These are phyloP conservation scores for Penicillium sclerotigenum DNA, from an alignment of 2,329 filamentous ascomycete genomes.

Conservation along the genomic window DNA sequence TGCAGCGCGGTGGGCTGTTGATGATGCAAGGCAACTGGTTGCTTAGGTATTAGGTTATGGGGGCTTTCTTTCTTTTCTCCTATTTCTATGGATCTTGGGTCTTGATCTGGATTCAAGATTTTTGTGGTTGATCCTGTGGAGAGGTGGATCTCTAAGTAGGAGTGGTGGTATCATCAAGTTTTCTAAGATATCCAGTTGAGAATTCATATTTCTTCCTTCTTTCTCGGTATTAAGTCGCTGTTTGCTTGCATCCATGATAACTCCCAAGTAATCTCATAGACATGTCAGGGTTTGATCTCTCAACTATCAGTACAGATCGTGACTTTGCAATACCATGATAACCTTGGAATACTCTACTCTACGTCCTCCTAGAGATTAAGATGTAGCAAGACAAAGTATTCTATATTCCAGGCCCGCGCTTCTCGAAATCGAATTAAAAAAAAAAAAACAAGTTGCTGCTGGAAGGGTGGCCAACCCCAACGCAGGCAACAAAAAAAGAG, in stretches of 20 bases:
- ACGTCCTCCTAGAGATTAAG: not conserved
- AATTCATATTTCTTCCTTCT: not conserved
- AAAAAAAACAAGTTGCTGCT: not conserved
- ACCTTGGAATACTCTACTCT: not conserved
- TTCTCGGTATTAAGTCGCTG: not conserved
- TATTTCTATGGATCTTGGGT: not conserved
- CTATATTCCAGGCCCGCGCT: not conserved
- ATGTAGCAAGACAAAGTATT: not conserved
- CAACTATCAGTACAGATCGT: not conserved
- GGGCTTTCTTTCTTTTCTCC: not conserved
- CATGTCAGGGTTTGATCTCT: not conserved
- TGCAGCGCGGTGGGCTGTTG: constrained; percentile 75
- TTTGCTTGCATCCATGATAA: not conserved
- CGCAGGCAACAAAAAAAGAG: not conserved
- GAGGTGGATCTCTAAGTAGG: not conserved
- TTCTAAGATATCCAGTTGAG: constrained; percentile 6
- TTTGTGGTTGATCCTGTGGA: not conserved
- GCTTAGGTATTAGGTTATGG: constrained; percentile 17
- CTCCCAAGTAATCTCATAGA: not conserved
- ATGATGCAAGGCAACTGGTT: constrained; percentile 57
- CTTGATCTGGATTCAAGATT: not conserved
- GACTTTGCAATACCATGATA: not conserved
- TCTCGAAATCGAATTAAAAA: not conserved
- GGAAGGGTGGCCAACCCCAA: not conserved
- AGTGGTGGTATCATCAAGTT: not conserved